These are phyloP conservation scores for Aspergillus luchuensis DNA, from an alignment of 2,329 filamentous ascomycete species.

Conservation along the genomic window DNA sequence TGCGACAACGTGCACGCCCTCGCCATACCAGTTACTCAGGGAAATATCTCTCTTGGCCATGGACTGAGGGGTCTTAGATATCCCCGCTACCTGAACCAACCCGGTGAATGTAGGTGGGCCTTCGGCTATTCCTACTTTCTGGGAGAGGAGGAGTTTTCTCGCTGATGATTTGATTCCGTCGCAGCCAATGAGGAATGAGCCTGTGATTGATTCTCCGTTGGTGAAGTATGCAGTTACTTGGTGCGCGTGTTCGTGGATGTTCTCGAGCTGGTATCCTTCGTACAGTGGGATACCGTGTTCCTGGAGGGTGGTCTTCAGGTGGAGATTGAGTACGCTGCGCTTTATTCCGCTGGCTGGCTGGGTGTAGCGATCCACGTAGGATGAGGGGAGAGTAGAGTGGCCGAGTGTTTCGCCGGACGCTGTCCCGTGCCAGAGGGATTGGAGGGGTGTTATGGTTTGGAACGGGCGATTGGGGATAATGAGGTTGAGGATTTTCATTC, in stretches of 20 bases:
- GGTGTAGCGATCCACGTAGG: neutral
- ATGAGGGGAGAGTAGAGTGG: neutral
- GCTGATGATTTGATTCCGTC: conserved; percentile 9
- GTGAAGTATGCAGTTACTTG: neutral
- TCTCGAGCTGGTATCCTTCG: conserved; percentile 3
- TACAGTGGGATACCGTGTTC: neutral
- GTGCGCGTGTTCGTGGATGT: neutral
- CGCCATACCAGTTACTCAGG: conserved; percentile 8
- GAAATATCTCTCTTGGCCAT: too few relatives aligned
- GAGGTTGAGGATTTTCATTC: conserved; percentile 1
- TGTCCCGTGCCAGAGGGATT: conserved; percentile 3
- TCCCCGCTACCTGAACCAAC: conserved; percentile 1
- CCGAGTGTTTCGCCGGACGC: neutral
- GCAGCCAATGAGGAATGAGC: conserved; percentile 10
- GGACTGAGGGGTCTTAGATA: neutral
- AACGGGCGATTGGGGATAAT: fast-evolving
- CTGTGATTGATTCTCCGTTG: neutral
- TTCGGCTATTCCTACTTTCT: neutral
- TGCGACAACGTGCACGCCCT: conserved; percentile 4
- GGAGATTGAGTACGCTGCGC: neutral
- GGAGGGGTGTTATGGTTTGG: neutral
- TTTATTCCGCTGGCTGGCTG: neutral
- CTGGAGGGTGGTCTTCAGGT: neutral
- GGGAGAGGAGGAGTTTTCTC: fast-evolving
- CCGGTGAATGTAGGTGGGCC: neutral